Conservation (phyloP, 495 filamentous ascomycete genomes). For the Trichocladium uniseriatum region DNA sequence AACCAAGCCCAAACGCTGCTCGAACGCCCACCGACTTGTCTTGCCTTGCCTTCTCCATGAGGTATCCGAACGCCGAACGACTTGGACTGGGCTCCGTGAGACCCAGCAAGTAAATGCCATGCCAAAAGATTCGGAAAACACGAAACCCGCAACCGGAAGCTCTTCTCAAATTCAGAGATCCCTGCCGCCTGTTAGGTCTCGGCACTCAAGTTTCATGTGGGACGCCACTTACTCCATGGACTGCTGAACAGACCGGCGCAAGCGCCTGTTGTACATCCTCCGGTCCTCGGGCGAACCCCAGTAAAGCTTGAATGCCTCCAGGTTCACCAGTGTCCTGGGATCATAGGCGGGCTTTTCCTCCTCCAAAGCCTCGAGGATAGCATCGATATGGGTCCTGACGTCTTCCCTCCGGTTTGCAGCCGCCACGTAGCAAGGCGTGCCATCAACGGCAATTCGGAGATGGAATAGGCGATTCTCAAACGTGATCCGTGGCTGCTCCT, state of each 20-base stretch:
- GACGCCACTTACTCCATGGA: slow-evolving; percentile 42
- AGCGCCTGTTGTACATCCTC: slow-evolving; percentile 71
- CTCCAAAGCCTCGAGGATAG: slow-evolving; percentile 73
- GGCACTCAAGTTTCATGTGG: too few relatives aligned
- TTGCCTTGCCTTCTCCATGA: background rate
- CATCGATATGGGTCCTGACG: slow-evolving; percentile 73
- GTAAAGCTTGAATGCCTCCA: slow-evolving; percentile 75
- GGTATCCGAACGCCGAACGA: slow-evolving; percentile 10
- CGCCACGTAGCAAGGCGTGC: slow-evolving; percentile 77
- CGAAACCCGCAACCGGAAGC: background rate
- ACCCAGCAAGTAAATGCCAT: slow-evolving; percentile 5
- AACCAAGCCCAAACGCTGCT: background rate
- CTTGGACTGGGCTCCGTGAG: background rate
- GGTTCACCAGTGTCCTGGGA: slow-evolving; percentile 78
- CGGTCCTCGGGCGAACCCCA: slow-evolving; percentile 76
- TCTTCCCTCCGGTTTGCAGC: slow-evolving; percentile 56
- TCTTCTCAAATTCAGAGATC: slow-evolving; percentile 3
- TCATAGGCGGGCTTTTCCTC: slow-evolving; percentile 84
- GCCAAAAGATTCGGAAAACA: background rate
- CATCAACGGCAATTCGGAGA: slow-evolving; percentile 69
- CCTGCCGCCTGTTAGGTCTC: too few relatives aligned
- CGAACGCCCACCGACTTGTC: background rate
- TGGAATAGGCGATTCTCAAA: slow-evolving; percentile 80
- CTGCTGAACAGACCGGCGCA: slow-evolving; percentile 54
- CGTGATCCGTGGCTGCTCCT: slow-evolving; percentile 79